Evolutionary conservation across 176 grass and related monocot species (phyloP), one percentile per base, ranked within the genome.

Genomic region (Guadua angustifolia): DNA sequence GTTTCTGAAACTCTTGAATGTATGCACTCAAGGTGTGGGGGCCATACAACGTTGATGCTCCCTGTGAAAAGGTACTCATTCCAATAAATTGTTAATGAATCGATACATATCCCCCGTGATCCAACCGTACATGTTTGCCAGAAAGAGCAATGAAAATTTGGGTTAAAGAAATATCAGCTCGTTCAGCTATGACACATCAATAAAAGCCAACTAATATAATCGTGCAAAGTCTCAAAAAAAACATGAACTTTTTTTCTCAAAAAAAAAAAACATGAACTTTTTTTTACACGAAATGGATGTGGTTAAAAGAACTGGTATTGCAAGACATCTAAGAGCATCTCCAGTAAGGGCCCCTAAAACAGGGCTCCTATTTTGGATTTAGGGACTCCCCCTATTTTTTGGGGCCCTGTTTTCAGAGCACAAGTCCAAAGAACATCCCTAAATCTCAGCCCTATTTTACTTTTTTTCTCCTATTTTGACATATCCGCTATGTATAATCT

Each of bases 21-120:
- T 95, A 99, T 47, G 87, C 95, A 75, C 89, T 98, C 74, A 93
- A 88, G n/a, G 95, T 98, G 77, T 98, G 95, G 4, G 95, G 95
- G 13, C 93, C 96, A 53, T 95, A 99, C 77, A 99, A 79, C 5
- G 93, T 95, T 14, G 96, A 99, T 66, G 93, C 96, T 19, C 96
- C 93, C 96, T 98, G 83, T 52, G 56, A 79, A 24, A 49, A 73
- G 1, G 9, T 50, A 84, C 25, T 67, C 52, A 26, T 80, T 63
- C 22, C 13, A 81, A 64, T 72, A 69, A 85, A 61, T 12, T 67
- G 22, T 69, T 73, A 22, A 75, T 75, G 7, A 53, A 53, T 5
- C 22, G 15, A 55, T 21, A 47, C 16, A 73, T 74, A 69, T 35
- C 26, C 57, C 22, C 59, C 59, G 57, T 55, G 26, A 26, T 26